Percentiles rank a stretch among this genome's conserved stretches.
Conservation (phyloP, 2,329 filamentous ascomycete species). For the Exophiala dermatitidis region DNA sequence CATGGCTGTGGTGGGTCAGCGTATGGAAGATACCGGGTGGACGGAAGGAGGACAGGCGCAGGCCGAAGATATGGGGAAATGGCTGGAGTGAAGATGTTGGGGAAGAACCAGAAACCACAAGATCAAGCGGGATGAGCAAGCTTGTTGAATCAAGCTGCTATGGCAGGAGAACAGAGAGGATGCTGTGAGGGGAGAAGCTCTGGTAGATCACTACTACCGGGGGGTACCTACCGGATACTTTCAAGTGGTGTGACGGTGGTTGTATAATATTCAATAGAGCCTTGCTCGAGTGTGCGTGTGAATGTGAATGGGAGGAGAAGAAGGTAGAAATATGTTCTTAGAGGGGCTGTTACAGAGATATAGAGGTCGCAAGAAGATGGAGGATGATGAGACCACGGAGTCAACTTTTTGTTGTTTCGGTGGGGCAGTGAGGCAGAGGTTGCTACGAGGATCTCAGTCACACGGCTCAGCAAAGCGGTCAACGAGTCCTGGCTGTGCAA, state of each 20-base stretch:
- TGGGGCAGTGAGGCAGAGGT: constrained; percentile 16
- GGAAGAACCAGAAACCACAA: constrained; percentile 6
- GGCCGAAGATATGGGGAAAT: background rate
- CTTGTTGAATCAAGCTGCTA: constrained; percentile 1
- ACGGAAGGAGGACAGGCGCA: background rate
- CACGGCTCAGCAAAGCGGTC: background rate
- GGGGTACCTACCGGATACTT: background rate
- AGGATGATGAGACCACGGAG: constrained; percentile 1
- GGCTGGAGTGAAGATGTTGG: constrained; percentile 2
- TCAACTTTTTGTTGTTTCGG: constrained; percentile 23
- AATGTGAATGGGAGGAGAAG: constrained; percentile 2
- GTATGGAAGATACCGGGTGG: constrained; percentile 14
- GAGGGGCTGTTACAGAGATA: background rate
- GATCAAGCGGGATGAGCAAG: background rate
- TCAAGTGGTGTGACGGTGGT: constrained; percentile 11
- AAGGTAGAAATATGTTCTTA: background rate
- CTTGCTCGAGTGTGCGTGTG: constrained; percentile 8
- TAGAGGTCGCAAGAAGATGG: background rate
- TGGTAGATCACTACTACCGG: too few species aligned
- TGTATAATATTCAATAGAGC: constrained; percentile 14
- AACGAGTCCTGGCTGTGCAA: background rate
- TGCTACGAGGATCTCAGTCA: constrained; percentile 15
- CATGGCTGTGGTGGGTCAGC: constrained; percentile 49
- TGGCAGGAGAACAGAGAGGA: background rate
- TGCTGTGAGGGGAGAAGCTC: constrained; percentile 10